Evolutionary conservation across 768 basidiomycete species (phyloP), one percentile per base, ranked within the genome.

Genomic region (Boletus pseudopeckii): DNA sequence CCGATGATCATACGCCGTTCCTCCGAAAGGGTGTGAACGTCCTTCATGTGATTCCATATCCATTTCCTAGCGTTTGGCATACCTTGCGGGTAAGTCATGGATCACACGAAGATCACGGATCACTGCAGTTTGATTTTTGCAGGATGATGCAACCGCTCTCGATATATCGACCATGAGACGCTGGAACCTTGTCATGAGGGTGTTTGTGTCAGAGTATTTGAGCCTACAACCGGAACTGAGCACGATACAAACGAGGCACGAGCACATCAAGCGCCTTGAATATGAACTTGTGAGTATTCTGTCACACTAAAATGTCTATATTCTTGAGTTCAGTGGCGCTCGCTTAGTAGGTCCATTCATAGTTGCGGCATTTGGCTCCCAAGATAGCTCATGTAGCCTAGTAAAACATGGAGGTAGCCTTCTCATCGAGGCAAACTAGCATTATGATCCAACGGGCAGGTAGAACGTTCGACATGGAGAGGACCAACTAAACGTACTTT

Each of bases 1-100:
- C 83, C 38, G 97, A 99, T 69, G 97, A 99, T 71, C 97, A 99
- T 62, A 70, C 92, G 39, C 97, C 97, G 22, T 98, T 99, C 75
- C 63, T 96, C 46, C 71, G 75, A 36, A 73, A 76, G 56, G 97
- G 97, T 2, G 93, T 98, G 15, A 90, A 83, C 56, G 74, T 98
- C 48, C 72, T 99, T 59, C 97, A 99, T 70, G 68, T 98, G 43
- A 98, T 98, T 50, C 72, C 95, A 3, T 81, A 82, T 44, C 93
- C 90, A 3, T 99, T 98, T 70, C 97, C 97, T 4, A 54, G 39
- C 2, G 92, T 96, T 15, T 98, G 94, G 95, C 94, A 98, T 69
- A 85, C 80, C 8, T 64, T 91, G 34, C 67, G 65, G 52, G 96
- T 92, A 65, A 63, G 81, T 73, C 13, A 37, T 37, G 10, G 28